A percentile compares a stretch with the other conserved stretches of the same genome.
phyloP scores from a whole-genome alignment of 768 basidiomycete genomes.

The Cystoderma amianthinum region DNA sequence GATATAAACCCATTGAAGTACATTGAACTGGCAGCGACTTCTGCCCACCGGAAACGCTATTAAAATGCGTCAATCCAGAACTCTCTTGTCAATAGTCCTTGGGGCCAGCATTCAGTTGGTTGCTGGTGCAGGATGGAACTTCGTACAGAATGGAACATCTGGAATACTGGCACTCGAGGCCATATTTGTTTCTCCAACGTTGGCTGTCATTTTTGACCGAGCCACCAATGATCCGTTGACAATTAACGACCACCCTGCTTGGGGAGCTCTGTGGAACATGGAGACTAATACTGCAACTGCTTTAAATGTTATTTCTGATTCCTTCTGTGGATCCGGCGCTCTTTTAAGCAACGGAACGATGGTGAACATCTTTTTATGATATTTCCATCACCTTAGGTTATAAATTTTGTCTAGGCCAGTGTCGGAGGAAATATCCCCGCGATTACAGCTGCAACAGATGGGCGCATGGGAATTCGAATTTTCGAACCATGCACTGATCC shows the following conservation, averaged over 20 bases:
- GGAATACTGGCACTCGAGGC: constrained; percentile 20
- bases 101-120: not conserved
- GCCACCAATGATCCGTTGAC: constrained; percentile 30
- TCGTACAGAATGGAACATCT: constrained; percentile 20
- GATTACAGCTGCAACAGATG: constrained; percentile 19
- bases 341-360: constrained; percentile 35
- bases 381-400: constrained; percentile 2
- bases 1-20: not conserved
- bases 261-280: constrained; percentile 38
- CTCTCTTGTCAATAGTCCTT: not conserved
- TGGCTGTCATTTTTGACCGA: constrained; percentile 20
- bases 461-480: constrained; percentile 28
- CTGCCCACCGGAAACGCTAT: not conserved
- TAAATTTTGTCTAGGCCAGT: constrained; percentile 12
- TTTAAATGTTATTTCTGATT: constrained; percentile 25
- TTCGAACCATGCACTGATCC: constrained; percentile 31
- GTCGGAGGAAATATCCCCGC: constrained; percentile 22
- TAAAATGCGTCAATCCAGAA: not conserved
- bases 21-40: not conserved
- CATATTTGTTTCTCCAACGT: constrained; percentile 19
- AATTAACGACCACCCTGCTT: constrained; percentile 34
- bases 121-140: constrained; percentile 13
- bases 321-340: constrained; percentile 36
- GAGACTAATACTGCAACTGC: constrained; percentile 28
- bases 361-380: constrained; percentile 13